Evolutionary conservation across 495 filamentous ascomycete genomes (phyloP), one percentile per base, ranked within the genome.

Genomic region (Xylaria venustula): DNA sequence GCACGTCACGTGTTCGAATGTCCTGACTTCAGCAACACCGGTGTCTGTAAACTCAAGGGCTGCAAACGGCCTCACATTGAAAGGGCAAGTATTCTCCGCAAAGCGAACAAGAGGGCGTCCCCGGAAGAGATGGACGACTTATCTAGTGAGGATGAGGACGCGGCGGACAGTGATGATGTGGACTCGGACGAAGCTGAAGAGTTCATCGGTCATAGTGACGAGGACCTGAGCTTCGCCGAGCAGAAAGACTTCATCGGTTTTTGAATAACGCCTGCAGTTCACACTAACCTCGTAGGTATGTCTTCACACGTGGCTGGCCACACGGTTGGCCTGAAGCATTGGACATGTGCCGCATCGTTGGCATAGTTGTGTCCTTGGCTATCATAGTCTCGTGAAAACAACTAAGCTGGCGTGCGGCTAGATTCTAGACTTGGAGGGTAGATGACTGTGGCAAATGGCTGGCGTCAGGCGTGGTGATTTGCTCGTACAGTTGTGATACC

Each of bases 21-120:
- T 69, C 94, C 94, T 46, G 90, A 97, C 71, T 96, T 95, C 79
- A 89, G 90, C 80, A 96, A 97, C 76, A 89, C 82, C 51, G 93
- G 93, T 61, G 76, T 81, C 36, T 98, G 94, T 85, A 87, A 85
- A 67, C 87, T 85, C 69, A 88, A 88, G 74, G 87, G 86, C 34
- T 98, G 94, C 80, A 87, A 85, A 67, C 79, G 97, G 60, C 90
- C 86, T 26, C 94, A 98, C 74, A 84, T 93, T 65, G 90, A 95
- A 75, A 87, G 91, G 75, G 94, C 94, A 59, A 84, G 82, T 78
- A 76, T 83, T 66, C 78, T 85, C 54, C 82, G 81, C 56, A 80
- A 70, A 60, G 75, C 73, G 25, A 67, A 63, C 61, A 69, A 64
- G 50, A 68, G 58, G 46, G 47, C 55, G 20, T 67, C 62, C 36